Percentiles rank a stretch among this genome's conserved stretches.
phyloP scores from a whole-genome alignment of 129 eudicot species.

The Pseudognaphalium luteoalbum region DNA sequence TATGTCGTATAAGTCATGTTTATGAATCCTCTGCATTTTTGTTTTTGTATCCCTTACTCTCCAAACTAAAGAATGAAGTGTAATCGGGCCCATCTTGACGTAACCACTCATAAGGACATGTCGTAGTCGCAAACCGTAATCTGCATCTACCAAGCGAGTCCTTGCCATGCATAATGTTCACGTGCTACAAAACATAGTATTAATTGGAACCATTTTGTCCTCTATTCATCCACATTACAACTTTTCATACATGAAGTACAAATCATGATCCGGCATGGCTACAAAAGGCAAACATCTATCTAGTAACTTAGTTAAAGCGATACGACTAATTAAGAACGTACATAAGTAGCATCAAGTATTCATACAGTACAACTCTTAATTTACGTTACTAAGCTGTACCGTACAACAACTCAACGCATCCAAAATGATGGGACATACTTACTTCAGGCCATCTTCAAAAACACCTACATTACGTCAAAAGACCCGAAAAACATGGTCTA shows the following conservation, averaged over 20 bases:
- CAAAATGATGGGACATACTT: conserved; percentile 18
- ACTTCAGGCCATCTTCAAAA: conserved; percentile 15
- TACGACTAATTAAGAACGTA: background rate
- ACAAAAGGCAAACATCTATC: conserved; percentile 19
- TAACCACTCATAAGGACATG: no score
- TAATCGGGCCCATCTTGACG: no score
- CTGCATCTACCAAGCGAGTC: no score
- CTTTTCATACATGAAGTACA: conserved; percentile 17
- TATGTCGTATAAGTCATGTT: no score
- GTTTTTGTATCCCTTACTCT: no score
- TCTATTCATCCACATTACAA: background rate
- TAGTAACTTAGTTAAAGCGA: conserved; percentile 15
- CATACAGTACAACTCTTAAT: conserved; percentile 37
- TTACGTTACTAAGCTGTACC: conserved; percentile 34
- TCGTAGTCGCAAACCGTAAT: no score
- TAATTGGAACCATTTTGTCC: background rate
- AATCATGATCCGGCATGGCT: background rate
- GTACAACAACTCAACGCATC: conserved; percentile 30
- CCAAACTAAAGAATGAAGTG: no score
- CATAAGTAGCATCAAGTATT: conserved; percentile 25
- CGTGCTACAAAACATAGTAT: background rate
- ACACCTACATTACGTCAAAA: background rate
- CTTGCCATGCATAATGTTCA: no score
- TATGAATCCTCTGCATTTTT: no score
- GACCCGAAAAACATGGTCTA: conserved; percentile 23